Evolutionary conservation across 2,329 filamentous ascomycete genomes (phyloP), one percentile per base, ranked within the genome.

Genomic region (Phyllosticta paracitricarpa): DNA sequence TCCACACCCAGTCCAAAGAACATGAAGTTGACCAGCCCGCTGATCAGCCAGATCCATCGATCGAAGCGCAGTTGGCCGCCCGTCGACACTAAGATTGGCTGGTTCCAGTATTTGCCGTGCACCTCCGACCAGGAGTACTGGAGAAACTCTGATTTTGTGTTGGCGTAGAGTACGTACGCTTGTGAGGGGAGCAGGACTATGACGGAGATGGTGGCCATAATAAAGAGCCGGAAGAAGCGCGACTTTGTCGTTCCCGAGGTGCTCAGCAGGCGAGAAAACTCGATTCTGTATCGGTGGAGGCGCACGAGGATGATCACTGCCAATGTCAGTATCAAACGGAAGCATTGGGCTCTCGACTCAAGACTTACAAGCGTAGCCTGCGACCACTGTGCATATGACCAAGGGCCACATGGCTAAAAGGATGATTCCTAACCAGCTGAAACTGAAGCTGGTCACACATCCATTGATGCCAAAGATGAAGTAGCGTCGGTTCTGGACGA

Each of bases 1-100:
- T 89, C 86, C 26, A 75, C 76, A 30, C 85, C 86, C 17, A 84
- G 79, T 8, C 86, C 86, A 65, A 88, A 88, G 66, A 86, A 82
- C n/a, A 81, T 58, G 68, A 88, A 88, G 12, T 84, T 72, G 26
- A 84, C 62, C 62, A 82, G 78, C 0, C 81, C 82, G 3, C 79
- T 75, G 0, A 68, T 77, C 9, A 87, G 73, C 55, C 81, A 78
- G 22, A 82, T 76, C 82, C 83, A 89, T 30, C 81, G 78, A 67
- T 86, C 82, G 63, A 81, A 81, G 53, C 76, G 69, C 51, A 82
- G 73, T 1, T 64, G 9, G 40, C 81, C 78, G 51, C 72, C 48
- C 24, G 77, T 73, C 2, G 79, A 77, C 2, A 81, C 68, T 62
- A 78, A 79, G 28, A 77, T 64, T 63, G 86, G 80, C 1, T 67